Conservation (phyloP, 306 rosid genomes). For the Ochetophila trinervis region DNA sequence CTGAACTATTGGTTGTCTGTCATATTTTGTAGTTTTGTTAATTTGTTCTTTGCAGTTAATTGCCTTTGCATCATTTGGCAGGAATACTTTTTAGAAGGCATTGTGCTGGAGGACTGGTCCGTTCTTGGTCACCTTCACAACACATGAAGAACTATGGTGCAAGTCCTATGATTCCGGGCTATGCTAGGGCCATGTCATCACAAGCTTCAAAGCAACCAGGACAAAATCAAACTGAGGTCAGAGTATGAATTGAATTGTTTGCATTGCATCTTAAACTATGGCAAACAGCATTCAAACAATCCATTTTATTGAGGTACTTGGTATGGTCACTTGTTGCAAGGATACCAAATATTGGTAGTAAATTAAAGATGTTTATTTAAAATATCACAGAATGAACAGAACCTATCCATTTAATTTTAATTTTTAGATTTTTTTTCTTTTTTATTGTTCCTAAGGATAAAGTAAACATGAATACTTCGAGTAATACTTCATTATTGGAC, state of each 20-base stretch:
- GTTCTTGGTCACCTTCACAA: conserved; percentile 20
- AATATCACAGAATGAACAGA: background rate
- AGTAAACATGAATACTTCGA: background rate
- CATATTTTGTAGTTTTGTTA: background rate
- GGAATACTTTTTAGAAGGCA: conserved; percentile 36
- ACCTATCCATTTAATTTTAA: background rate
- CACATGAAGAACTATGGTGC: conserved; percentile 33
- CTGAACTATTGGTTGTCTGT: background rate
- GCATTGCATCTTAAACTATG: background rate
- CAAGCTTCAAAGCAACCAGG: conserved; percentile 42
- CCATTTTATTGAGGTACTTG: background rate
- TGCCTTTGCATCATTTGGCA: conserved; percentile 20
- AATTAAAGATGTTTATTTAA: background rate
- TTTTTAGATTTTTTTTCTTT: background rate
- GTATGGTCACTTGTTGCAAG: background rate
- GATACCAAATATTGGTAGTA: background rate
- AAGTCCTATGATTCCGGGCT: conserved; percentile 22
- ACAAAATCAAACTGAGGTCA: conserved; percentile 40
- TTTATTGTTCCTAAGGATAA: background rate
- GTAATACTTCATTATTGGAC: background rate
- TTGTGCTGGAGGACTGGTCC: conserved; percentile 12
- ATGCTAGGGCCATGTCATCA: conserved; percentile 51
- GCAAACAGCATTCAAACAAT: background rate
- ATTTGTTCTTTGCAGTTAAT: conserved; percentile 1
- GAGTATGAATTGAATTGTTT: conserved; percentile 14